phyloP scores from a whole-genome alignment of 2,329 filamentous ascomycete genomes.

The Periconia digitata region DNA sequence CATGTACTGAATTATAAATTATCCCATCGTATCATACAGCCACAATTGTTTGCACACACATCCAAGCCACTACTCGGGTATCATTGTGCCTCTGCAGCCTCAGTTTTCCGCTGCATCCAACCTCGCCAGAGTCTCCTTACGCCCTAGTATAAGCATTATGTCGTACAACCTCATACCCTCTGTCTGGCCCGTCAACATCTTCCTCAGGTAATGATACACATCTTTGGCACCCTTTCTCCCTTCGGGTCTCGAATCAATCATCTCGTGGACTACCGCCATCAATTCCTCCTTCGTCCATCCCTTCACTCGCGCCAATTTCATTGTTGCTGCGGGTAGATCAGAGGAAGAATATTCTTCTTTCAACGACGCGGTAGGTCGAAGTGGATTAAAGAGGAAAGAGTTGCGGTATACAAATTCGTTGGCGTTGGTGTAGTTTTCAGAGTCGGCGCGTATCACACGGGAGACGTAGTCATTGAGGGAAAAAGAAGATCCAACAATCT shows the following conservation, averaged over 20 bases:
- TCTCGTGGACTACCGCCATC: slow-evolving; percentile 25
- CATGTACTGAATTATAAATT: too few species aligned
- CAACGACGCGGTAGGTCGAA: slow-evolving; percentile 15
- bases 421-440: slow-evolving; percentile 60
- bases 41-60: not conserved
- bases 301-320: slow-evolving; percentile 17
- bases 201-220: slow-evolving; percentile 37
- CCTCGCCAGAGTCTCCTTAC: slow-evolving; percentile 32
- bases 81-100: not conserved
- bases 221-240: slow-evolving; percentile 29
- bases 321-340: slow-evolving; percentile 22
- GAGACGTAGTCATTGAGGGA: slow-evolving; percentile 51
- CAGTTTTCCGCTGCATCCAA: slow-evolving; percentile 17
- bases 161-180: slow-evolving; percentile 39
- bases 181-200: slow-evolving; percentile 32
- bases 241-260: slow-evolving; percentile 29
- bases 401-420: slow-evolving; percentile 59
- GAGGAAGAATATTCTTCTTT: slow-evolving; percentile 2
- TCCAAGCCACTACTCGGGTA: not conserved
- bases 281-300: slow-evolving; percentile 30
- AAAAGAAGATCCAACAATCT: slow-evolving; percentile 19
- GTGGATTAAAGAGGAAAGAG: slow-evolving; percentile 58
- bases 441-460: slow-evolving; percentile 55
- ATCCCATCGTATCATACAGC: too few species aligned
- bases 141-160: slow-evolving; percentile 37